phyloP scores from a whole-genome alignment of 306 rosid genomes.

The Vigna hirtella region DNA sequence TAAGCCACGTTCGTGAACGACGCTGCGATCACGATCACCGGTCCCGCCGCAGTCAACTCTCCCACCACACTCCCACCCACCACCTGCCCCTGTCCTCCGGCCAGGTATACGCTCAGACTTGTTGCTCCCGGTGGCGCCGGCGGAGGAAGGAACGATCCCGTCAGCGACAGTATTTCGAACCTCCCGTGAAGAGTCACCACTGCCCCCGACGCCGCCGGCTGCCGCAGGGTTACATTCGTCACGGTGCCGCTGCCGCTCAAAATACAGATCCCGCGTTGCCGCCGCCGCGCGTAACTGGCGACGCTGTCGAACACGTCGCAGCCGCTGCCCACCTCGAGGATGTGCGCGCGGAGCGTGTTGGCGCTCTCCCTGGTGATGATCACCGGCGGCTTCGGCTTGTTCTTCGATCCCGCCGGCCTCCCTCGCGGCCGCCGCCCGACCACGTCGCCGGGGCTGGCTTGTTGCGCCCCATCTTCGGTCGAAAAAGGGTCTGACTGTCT shows the following conservation, averaged over 20 bases:
- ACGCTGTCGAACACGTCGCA: conserved; percentile 85
- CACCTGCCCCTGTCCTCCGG: conserved; percentile 90
- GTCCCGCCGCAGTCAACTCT: conserved; percentile 82
- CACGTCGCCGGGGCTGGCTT: conserved; percentile 43
- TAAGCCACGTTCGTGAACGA: conserved; percentile 92
- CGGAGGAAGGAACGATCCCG: conserved; percentile 88
- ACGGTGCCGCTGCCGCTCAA: conserved; percentile 87
- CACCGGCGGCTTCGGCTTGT: conserved; percentile 80
- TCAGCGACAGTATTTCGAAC: conserved; percentile 83
- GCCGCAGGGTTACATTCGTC: conserved; percentile 75
- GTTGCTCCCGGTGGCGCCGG: conserved; percentile 97
- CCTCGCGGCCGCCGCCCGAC: conserved; percentile 74
- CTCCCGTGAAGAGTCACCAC: conserved; percentile 82
- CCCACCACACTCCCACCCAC: conserved; percentile 93
- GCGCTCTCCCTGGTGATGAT: conserved; percentile 91
- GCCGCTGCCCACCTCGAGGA: conserved; percentile 80
- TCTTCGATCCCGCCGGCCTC: conserved; percentile 86
- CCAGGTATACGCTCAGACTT: conserved; percentile 70
- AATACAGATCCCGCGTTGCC: conserved; percentile 95
- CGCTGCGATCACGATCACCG: conserved; percentile 81
- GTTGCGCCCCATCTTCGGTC: conserved; percentile 49
- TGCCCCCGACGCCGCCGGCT: conserved; percentile 72
- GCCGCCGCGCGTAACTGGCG: conserved; percentile 78
- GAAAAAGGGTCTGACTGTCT: conserved; percentile 45
- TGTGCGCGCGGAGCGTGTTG: conserved; percentile 91